Percentiles rank a stretch among this genome's conserved stretches.
phyloP scores from a whole-genome alignment of 306 rosid species.

The Cyamopsis tetragonoloba region DNA sequence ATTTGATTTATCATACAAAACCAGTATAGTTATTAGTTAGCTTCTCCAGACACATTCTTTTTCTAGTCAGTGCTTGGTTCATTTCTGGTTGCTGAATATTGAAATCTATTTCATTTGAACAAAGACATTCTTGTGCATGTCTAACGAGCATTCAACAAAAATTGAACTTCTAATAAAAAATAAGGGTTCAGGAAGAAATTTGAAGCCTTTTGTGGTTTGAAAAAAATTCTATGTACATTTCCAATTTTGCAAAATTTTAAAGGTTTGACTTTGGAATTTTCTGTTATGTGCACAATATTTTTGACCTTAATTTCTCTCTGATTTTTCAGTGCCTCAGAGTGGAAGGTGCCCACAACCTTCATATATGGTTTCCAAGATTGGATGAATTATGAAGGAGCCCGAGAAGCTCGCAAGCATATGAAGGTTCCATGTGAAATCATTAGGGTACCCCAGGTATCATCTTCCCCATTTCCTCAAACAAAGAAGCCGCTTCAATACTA shows the following conservation, averaged over 20 bases:
- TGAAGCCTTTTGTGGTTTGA: not conserved
- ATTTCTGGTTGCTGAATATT: not conserved
- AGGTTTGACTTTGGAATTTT: constrained; percentile 2
- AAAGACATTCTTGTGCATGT: not conserved
- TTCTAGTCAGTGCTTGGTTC: not conserved
- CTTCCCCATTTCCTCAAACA: constrained; percentile 14
- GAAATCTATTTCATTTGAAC: not conserved
- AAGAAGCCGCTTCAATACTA: not conserved
- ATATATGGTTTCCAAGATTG: constrained; percentile 87
- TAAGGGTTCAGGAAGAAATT: not conserved
- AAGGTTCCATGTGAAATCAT: constrained; percentile 88
- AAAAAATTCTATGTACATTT: constrained; percentile 1
- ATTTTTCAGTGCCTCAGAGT: constrained; percentile 69
- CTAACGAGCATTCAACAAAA: not conserved
- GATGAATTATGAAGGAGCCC: constrained; percentile 89
- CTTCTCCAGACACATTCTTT: not conserved
- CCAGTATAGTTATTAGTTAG: not conserved
- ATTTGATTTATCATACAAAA: not conserved
- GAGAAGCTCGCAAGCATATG: constrained; percentile 89
- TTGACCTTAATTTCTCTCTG: constrained; percentile 6
- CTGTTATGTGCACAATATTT: not conserved
- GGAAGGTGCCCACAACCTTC: constrained; percentile 96
- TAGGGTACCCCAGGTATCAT: constrained; percentile 79
- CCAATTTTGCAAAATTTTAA: not conserved
- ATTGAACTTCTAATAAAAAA: not conserved